Conservation (phyloP, 1,284 basidiomycete species). For the Pseudozyma tsukubaensis region DNA sequence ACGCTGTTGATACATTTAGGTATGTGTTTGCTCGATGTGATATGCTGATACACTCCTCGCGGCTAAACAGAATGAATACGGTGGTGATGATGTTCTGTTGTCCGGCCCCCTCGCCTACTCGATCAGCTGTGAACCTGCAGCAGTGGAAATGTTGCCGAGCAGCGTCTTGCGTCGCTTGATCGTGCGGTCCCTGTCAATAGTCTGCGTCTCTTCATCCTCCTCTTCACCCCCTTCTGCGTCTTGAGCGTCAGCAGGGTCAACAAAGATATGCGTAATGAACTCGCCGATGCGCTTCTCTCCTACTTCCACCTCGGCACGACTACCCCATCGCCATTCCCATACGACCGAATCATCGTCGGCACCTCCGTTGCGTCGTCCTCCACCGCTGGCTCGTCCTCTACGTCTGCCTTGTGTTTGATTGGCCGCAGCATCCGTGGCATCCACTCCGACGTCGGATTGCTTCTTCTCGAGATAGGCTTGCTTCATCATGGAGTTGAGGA, state of each 20-base stretch:
- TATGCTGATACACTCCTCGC: no score
- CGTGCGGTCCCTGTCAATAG: slow-evolving; percentile 24
- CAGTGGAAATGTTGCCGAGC: slow-evolving; percentile 43
- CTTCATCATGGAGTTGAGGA: slow-evolving; percentile 45
- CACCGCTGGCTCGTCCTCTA: slow-evolving; percentile 25
- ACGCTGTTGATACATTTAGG: no score
- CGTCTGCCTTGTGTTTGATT: slow-evolving; percentile 22
- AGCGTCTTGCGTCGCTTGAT: slow-evolving; percentile 32
- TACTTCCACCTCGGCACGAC: slow-evolving; percentile 64
- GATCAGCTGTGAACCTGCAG: slow-evolving; percentile 48
- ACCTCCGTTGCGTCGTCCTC: slow-evolving; percentile 5
- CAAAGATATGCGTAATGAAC: slow-evolving; percentile 59
- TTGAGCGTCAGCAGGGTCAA: slow-evolving; percentile 24
- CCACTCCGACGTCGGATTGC: slow-evolving; percentile 29
- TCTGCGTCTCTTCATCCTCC: slow-evolving; percentile 36
- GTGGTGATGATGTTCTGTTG: background rate
- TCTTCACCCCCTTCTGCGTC: slow-evolving; percentile 23
- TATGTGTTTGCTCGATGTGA: no score
- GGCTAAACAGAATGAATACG: background rate
- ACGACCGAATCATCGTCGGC: slow-evolving; percentile 48
- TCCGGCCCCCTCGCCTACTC: background rate
- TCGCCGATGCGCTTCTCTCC: slow-evolving; percentile 62
- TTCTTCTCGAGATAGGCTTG: slow-evolving; percentile 65
- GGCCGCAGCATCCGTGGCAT: slow-evolving; percentile 27
- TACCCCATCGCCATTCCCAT: slow-evolving; percentile 68